phyloP scores from a whole-genome alignment of 441 rosid species.

The Corymbia calophylla region DNA sequence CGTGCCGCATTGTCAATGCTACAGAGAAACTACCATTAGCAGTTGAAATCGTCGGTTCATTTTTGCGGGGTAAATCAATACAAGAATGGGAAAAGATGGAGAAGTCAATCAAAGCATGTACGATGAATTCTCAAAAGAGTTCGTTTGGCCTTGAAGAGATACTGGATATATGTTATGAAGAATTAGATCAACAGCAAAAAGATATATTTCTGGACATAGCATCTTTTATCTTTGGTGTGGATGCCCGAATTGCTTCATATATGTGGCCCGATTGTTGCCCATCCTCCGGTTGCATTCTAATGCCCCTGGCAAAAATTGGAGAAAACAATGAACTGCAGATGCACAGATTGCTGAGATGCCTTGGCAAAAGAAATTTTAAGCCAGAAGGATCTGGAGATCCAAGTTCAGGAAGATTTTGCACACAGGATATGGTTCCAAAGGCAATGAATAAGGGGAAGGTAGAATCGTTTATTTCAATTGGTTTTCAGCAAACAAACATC shows the following conservation, averaged over 20 bases:
- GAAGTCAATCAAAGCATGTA: rapidly evolving
- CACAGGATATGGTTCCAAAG: not conserved
- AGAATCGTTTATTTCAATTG: not conserved
- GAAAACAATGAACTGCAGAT: not conserved
- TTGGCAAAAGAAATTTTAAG: not conserved
- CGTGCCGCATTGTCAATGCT: not conserved
- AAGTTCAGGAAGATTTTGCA: rapidly evolving
- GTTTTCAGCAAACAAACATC: not conserved
- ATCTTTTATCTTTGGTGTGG: not conserved
- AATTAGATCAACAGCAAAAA: rapidly evolving
- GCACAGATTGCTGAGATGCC: not conserved
- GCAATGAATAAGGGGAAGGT: not conserved
- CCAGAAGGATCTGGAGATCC: not conserved
- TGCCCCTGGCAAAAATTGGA: not conserved
- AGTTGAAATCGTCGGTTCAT: rapidly evolving
- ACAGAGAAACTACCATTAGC: not conserved
- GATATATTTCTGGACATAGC: not conserved
- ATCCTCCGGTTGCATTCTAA: not conserved
- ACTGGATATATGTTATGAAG: rapidly evolving
- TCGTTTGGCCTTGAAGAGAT: not conserved
- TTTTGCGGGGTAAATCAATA: not conserved
- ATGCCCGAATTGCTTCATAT: not conserved
- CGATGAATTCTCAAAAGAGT: not conserved
- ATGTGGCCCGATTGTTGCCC: not conserved
- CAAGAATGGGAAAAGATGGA: not conserved